These are phyloP conservation scores for Grigorovia jiainica DNA, from an alignment of 805 yeast species.

Conservation along the genomic window DNA sequence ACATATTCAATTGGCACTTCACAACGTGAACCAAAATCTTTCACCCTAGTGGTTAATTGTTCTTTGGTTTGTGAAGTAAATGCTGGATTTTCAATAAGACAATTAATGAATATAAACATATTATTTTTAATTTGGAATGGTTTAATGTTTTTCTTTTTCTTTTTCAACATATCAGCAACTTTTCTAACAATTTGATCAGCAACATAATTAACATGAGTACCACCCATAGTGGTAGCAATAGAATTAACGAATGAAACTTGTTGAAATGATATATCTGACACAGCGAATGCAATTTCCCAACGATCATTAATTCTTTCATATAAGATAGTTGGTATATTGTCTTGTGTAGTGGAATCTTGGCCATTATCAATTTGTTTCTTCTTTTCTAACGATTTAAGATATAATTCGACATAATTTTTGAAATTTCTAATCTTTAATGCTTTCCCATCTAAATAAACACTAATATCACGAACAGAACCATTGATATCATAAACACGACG, in stretches of 20 bases:
- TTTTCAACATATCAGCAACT: conserved; percentile 61
- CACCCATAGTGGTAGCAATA: conserved; percentile 95
- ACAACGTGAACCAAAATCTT: conserved; percentile 82
- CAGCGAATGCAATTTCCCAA: conserved; percentile 95
- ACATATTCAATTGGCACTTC: conserved; percentile 72
- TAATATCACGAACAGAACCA: conserved; percentile 81
- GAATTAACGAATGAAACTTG: conserved; percentile 97
- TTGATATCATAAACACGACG: conserved; percentile 94
- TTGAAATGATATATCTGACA: conserved; percentile 80
- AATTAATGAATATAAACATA: conserved; percentile 84
- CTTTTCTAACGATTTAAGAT: conserved; percentile 62
- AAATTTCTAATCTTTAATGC: conserved; percentile 62
- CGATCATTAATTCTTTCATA: conserved; percentile 75
- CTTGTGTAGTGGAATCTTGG: conserved; percentile 26
- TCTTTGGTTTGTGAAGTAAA: conserved; percentile 97
- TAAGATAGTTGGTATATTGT: conserved; percentile 49
- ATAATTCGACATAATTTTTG: conserved; percentile 82
- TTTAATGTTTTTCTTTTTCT: conserved; percentile 65
- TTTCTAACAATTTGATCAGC: conserved; percentile 78
- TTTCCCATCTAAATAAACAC: conserved; percentile 68
- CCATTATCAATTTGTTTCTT: conserved; percentile 32
- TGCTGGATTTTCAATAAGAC: conserved; percentile 92
- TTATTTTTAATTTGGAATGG: conserved; percentile 84
- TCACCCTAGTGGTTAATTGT: conserved; percentile 78
- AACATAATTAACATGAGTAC: conserved; percentile 84